Percentiles rank a stretch among this genome's conserved stretches.
phyloP scores from a whole-genome alignment of 257 asterid species.

The Oldenlandia corymbosa region DNA sequence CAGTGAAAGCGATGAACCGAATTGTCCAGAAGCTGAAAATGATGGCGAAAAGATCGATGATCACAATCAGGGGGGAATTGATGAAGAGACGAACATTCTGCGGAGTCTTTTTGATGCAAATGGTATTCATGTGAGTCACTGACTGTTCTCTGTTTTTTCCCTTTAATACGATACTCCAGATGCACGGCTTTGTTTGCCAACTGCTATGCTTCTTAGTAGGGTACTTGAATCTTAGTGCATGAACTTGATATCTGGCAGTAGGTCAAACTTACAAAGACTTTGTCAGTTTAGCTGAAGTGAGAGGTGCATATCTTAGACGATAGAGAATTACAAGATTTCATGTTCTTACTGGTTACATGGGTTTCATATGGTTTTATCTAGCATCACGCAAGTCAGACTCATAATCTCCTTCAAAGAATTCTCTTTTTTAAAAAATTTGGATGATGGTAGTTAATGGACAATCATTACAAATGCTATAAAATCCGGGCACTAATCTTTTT shows the following conservation, averaged over 20 bases:
- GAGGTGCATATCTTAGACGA: too few relatives aligned
- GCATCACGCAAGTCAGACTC: too few relatives aligned
- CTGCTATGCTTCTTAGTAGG: not conserved
- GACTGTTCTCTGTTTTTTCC: not conserved
- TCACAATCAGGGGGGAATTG: conserved; percentile 35
- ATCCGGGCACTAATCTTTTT: too few relatives aligned
- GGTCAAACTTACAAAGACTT: not conserved
- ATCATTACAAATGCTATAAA: too few relatives aligned
- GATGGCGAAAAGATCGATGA: conserved; percentile 30
- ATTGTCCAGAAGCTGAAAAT: conserved; percentile 22
- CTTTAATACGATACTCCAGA: not conserved
- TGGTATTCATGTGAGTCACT: conserved; percentile 79
- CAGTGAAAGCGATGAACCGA: conserved; percentile 25
- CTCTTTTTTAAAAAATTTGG: too few relatives aligned
- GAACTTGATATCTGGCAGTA: not conserved
- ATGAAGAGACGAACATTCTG: conserved; percentile 67
- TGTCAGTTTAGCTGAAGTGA: not conserved
- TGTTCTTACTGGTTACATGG: not conserved
- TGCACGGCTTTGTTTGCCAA: not conserved
- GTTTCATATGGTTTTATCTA: not conserved
- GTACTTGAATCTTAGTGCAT: not conserved
- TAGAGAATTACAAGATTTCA: not conserved
- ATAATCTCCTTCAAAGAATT: not conserved
- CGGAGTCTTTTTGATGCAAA: conserved; percentile 79
- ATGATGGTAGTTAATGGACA: too few relatives aligned